These are phyloP conservation scores for Avena eriantha DNA, from an alignment of 176 grass and related monocot species.

Conservation along the genomic window DNA sequence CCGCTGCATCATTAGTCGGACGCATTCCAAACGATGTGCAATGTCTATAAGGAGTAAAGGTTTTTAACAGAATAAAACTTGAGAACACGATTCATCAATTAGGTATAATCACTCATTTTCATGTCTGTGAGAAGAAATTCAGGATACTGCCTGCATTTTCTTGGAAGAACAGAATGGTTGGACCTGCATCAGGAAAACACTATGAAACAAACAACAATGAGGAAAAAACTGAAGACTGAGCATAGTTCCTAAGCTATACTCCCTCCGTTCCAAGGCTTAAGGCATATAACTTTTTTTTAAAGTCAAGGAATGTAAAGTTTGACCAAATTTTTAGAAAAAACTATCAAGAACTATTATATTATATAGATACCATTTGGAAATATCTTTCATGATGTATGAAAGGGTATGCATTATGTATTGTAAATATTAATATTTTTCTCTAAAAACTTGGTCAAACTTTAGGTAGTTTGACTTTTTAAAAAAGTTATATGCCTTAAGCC, in stretches of 20 bases:
- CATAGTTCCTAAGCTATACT: conserved; percentile 22
- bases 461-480: too few relatives aligned
- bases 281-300: too few relatives aligned
- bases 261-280: too few relatives aligned
- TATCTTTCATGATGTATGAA: too few relatives aligned
- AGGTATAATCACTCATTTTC: conserved; percentile 18
- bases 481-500: too few relatives aligned
- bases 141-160: conserved; percentile 99
- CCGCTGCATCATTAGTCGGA: conserved; percentile 87
- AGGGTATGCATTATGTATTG: too few relatives aligned
- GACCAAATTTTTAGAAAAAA: too few relatives aligned
- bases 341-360: too few relatives aligned
- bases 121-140: conserved; percentile 31
- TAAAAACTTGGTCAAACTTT: too few relatives aligned
- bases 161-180: conserved; percentile 98
- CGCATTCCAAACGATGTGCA: conserved; percentile 96
- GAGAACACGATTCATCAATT: conserved; percentile 15
- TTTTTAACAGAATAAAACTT: conserved; percentile 35
- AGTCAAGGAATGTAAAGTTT: too few relatives aligned
- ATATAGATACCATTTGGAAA: too few relatives aligned
- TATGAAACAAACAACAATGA: conserved; percentile 30
- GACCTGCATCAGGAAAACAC: conserved; percentile 70
- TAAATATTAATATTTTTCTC: too few relatives aligned
- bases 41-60: conserved; percentile 86
- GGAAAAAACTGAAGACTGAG: conserved; percentile 23